Conservation (phyloP, 1,284 basidiomycete species). For the Apiotrichum gamsii region DNA sequence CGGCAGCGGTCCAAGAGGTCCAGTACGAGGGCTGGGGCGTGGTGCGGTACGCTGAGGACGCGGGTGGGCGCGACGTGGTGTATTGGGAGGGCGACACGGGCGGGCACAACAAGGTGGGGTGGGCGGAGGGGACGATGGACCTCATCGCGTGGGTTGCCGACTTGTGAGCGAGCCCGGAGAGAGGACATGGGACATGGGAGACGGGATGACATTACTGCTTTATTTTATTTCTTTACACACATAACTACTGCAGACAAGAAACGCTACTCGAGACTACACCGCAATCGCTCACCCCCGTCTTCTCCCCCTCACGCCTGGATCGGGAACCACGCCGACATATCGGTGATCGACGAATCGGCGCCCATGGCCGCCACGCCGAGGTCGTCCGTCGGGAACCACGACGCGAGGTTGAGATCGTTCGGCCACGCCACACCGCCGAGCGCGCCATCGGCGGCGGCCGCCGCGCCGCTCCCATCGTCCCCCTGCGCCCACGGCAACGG, state of each 20-base stretch:
- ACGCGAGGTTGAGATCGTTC: slow-evolving; percentile 12
- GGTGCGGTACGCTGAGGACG: slow-evolving; percentile 12
- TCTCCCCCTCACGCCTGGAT: no score
- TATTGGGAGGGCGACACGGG: slow-evolving; percentile 39
- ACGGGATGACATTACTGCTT: no score
- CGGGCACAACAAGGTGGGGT: slow-evolving; percentile 40
- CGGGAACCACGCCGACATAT: slow-evolving; percentile 17
- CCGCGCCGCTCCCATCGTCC: slow-evolving; percentile 4
- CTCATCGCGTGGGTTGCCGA: slow-evolving; percentile 31
- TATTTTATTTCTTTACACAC: no score
- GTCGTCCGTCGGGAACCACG: slow-evolving; percentile 16
- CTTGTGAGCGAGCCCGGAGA: no score
- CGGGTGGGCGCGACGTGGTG: slow-evolving; percentile 18
- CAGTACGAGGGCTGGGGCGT: slow-evolving; percentile 30
- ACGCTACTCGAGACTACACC: no score
- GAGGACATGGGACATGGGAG: no score
- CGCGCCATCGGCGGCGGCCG: not conserved
- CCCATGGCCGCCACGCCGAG: not conserved
- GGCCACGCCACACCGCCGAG: slow-evolving; percentile 2
- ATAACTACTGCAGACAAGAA: no score
- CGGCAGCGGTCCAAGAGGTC: not conserved
- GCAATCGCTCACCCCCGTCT: no score
- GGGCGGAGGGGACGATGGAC: slow-evolving; percentile 40
- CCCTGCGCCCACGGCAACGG: slow-evolving; percentile 14
- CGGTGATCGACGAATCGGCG: not conserved